Evolutionary conservation across 192 early-diverging fungal genomes (phyloP), one percentile per base, ranked within the genome.

Genomic region (Rhizophagus clarus): DNA sequence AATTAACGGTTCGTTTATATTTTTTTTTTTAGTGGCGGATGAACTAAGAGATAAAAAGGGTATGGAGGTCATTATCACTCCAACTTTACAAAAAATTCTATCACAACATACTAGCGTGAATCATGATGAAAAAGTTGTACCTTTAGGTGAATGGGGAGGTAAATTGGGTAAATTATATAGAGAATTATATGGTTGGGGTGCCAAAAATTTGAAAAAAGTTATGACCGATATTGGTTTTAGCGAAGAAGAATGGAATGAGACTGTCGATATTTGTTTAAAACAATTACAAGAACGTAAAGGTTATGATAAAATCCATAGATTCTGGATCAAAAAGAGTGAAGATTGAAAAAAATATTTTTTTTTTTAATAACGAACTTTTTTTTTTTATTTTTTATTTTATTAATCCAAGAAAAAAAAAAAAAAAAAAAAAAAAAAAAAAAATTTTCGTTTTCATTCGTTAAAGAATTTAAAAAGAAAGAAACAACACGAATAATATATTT

Each of bases 281-380:
- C 68, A 40, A 40, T 70, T 70, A 40, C 31, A 70, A 37, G 68
- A 70, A 40, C 17, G 37, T n/a, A 31, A 37, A 11, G 37, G 31
- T n/a, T 70, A 40, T 45, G 68, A 70, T 70, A 37, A 40, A n/a
- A 70, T 70, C 31, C n/a, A 70, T 37, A 70, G 68, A 70, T 70
- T 42, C 10, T 70, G 68, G 68, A 67, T 67, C 11, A 17, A 31
- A 12, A 67, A 67, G 14, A 22, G 1, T 22, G 15, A 22, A 56
- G 11, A 56, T 12, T 12, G 8, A 42, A 42, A 42, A 42, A 9
- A 9, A 42, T 11, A 17, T 51, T 51, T 51, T 51, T 51, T 14
- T 49, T 49, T n/a, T n/a, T n/a, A n/a, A n/a, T n/a, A n/a, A n/a
- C n/a, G n/a, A n/a, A n/a, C n/a, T n/a, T 49, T 49, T 49, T 49